These are phyloP conservation scores for Picocystis salinarum DNA, from an alignment of 139 green algal species.

Conservation along the genomic window DNA sequence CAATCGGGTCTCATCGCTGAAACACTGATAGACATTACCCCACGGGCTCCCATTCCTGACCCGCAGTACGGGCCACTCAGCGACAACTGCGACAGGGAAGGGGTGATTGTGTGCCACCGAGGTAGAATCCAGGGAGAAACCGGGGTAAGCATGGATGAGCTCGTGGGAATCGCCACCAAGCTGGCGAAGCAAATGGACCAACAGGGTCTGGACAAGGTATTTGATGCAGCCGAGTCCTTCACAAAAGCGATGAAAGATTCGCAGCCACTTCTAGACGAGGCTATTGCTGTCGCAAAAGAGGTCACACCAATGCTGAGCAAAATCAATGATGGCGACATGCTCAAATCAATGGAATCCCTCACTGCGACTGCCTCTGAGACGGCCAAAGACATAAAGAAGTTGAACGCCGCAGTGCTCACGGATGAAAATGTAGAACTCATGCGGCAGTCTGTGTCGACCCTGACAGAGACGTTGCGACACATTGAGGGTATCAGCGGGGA, in stretches of 20 bases:
- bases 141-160: slow-evolving; percentile 85
- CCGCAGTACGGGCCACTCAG: slow-evolving; percentile 49
- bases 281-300: slow-evolving; percentile 12
- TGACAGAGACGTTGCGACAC: slow-evolving; percentile 18
- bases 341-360: slow-evolving; percentile 58
- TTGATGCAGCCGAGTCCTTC: slow-evolving; percentile 57
- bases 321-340: slow-evolving; percentile 36
- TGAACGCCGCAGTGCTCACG: slow-evolving; percentile 74
- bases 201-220: slow-evolving; percentile 50
- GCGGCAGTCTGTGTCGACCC: slow-evolving; percentile 15
- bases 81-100: slow-evolving; percentile 64
- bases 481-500: slow-evolving; percentile 22
- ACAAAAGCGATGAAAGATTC: slow-evolving; percentile 39
- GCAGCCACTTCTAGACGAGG: slow-evolving; percentile 40
- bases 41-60: slow-evolving; percentile 50
- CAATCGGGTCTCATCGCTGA: slow-evolving; percentile 88
- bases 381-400: slow-evolving; percentile 55
- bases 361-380: slow-evolving; percentile 54
- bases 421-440: slow-evolving; percentile 64
- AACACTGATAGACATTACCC: slow-evolving; percentile 91
- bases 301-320: slow-evolving; percentile 13
- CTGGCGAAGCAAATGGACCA: slow-evolving; percentile 75
- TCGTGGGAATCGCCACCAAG: slow-evolving; percentile 85
- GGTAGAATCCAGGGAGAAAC: slow-evolving; percentile 60
- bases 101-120: slow-evolving; percentile 68